phyloP scores from a whole-genome alignment of 2,329 filamentous ascomycete species.

The Podosphaera aphanis region DNA sequence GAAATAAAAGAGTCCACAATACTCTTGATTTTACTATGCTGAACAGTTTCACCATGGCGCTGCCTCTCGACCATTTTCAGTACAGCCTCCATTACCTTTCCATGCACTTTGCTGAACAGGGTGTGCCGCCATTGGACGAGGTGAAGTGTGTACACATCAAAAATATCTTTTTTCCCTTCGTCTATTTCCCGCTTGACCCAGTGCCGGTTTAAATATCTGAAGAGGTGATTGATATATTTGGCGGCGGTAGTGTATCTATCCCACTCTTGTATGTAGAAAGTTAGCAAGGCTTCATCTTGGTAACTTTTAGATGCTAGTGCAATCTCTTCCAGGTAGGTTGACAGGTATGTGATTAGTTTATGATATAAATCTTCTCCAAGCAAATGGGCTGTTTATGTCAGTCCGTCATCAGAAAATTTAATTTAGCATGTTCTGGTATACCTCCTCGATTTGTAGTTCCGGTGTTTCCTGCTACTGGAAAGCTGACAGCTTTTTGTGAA shows the following conservation, averaged over 20 bases:
- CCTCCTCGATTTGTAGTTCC: constrained; percentile 47
- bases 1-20: constrained; percentile 95
- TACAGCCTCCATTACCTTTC: constrained; percentile 85
- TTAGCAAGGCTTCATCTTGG: constrained; percentile 69
- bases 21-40: constrained; percentile 88
- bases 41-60: constrained; percentile 89
- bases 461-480: constrained; percentile 21
- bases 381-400: constrained; percentile 44
- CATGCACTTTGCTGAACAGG: constrained; percentile 63
- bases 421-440: constrained; percentile 15
- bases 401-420: constrained; percentile 3
- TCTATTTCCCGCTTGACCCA: constrained; percentile 99
- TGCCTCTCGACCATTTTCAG: constrained; percentile 92
- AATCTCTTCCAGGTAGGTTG: constrained; percentile 46
- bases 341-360: constrained; percentile 69
- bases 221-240: constrained; percentile 93
- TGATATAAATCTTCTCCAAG: constrained; percentile 91
- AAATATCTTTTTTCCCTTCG: constrained; percentile 93
- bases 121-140: constrained; percentile 87
- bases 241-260: constrained; percentile 82
- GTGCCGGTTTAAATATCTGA: constrained; percentile 86
- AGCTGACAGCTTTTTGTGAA: constrained; percentile 74
- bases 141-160: constrained; percentile 93
- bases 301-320: constrained; percentile 53
- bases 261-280: constrained; percentile 95